phyloP scores from a whole-genome alignment of 495 filamentous ascomycete genomes.

The Astrothelium macrocarpum region DNA sequence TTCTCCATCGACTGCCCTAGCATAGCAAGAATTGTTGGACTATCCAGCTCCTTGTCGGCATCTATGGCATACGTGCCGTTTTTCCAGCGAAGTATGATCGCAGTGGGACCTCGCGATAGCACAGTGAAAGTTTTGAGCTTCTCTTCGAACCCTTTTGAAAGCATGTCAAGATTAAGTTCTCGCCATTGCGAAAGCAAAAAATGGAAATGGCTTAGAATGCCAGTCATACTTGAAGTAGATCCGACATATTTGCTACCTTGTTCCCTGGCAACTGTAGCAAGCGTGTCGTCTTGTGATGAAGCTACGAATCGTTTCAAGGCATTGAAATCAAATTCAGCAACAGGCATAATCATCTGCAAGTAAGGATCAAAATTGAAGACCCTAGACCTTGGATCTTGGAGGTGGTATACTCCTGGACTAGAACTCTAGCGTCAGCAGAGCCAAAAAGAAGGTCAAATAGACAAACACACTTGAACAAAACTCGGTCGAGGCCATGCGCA shows the following conservation, averaged over 20 bases:
- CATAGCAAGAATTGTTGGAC: conserved; percentile 74
- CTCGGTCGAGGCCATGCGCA: conserved; percentile 74
- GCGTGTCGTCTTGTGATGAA: conserved; percentile 68
- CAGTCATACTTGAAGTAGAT: conserved; percentile 94
- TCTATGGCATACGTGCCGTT: conserved; percentile 92
- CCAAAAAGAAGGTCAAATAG: not conserved
- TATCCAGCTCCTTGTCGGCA: conserved; percentile 88
- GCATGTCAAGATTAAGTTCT: conserved; percentile 47
- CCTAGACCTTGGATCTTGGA: conserved; percentile 78
- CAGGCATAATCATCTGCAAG: conserved; percentile 81
- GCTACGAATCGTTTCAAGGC: conserved; percentile 77
- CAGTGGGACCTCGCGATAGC: conserved; percentile 58
- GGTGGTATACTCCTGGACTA: conserved; percentile 76
- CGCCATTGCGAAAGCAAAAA: conserved; percentile 83
- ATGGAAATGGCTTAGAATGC: conserved; percentile 80
- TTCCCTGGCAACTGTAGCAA: conserved; percentile 54
- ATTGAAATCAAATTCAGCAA: conserved; percentile 82
- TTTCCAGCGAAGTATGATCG: conserved; percentile 77
- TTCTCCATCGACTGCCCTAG: conserved; percentile 96
- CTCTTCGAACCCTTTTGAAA: conserved; percentile 58
- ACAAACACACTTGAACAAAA: conserved; percentile 69
- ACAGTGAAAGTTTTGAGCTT: conserved; percentile 56
- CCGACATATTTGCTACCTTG: conserved; percentile 78
- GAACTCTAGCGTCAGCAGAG: not conserved
- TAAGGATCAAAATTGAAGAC: conserved; percentile 97